phyloP scores from a whole-genome alignment of 805 yeast genomes.

The Saturnispora mendoncae region DNA sequence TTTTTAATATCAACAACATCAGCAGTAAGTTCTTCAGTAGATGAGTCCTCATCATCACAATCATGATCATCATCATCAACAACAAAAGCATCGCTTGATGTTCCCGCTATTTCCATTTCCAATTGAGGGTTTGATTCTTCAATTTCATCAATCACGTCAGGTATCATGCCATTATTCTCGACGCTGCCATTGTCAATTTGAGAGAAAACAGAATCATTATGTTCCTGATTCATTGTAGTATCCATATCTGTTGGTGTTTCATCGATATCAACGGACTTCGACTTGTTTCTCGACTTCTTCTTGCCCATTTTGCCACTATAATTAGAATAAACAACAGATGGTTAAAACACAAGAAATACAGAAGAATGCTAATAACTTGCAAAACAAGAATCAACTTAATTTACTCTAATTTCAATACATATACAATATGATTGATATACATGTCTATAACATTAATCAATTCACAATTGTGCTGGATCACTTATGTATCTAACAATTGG shows the following conservation, averaged over 20 bases:
- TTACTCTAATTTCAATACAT: too few relatives aligned
- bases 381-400: too few relatives aligned
- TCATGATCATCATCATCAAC: conserved; percentile 5
- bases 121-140: not conserved
- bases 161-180: not conserved
- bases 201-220: not conserved
- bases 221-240: not conserved
- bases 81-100: not conserved
- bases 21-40: too few relatives aligned
- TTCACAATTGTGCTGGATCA: conserved; percentile 36
- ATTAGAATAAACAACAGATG: not conserved
- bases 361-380: too few relatives aligned
- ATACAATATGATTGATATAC: too few relatives aligned
- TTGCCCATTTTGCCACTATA: not conserved
- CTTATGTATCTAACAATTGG: conserved; percentile 79
- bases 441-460: not conserved
- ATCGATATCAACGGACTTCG: not conserved
- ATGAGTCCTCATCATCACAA: conserved; percentile 4
- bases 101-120: not conserved
- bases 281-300: not conserved
- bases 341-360: not conserved
- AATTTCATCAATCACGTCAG: not conserved
- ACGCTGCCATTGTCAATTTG: not conserved
- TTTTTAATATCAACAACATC: not conserved
- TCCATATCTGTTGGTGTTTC: not conserved